A percentile compares a stretch with the other conserved stretches of the same genome.
These are phyloP conservation scores for Aspergillus novofumigatus DNA, from an alignment of 2,329 filamentous ascomycete genomes.

Conservation along the genomic window DNA sequence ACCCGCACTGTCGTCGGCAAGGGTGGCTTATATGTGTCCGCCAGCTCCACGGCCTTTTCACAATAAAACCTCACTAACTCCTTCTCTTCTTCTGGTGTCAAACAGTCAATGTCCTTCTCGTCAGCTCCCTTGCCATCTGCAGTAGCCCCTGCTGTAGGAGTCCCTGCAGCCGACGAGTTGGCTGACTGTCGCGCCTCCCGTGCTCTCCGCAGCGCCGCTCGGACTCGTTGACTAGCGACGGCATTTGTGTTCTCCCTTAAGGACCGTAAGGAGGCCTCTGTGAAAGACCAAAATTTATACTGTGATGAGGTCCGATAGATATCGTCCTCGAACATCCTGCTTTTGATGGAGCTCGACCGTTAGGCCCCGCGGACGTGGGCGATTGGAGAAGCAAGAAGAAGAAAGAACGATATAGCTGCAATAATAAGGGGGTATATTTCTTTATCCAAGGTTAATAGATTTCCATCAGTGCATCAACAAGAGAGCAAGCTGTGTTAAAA, in stretches of 20 bases:
- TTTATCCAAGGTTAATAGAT: background rate
- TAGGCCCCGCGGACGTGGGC: background rate
- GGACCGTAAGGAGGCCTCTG: conserved; percentile 63
- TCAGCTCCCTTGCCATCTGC: conserved; percentile 28
- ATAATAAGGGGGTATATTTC: background rate
- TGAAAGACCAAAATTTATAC: conserved; percentile 90
- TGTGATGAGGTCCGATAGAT: conserved; percentile 87
- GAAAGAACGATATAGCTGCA: background rate
- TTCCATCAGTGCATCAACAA: background rate
- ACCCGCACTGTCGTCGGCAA: conserved; percentile 60
- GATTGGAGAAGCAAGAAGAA: background rate
- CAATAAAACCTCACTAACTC: conserved; percentile 78
- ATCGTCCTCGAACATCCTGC: conserved; percentile 77
- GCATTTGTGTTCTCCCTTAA: conserved; percentile 76
- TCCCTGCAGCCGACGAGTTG: conserved; percentile 30
- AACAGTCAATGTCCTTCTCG: conserved; percentile 62
- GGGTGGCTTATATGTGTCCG: conserved; percentile 53
- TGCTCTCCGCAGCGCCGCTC: conserved; percentile 52
- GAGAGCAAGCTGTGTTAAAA: background rate
- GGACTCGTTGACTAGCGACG: conserved; percentile 66
- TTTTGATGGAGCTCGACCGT: background rate
- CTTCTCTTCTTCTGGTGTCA: conserved; percentile 79
- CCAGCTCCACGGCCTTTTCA: conserved; percentile 55
- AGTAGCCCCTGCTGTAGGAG: conserved; percentile 27
- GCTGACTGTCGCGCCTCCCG: conserved; percentile 32